Percentiles rank a stretch among this genome's conserved stretches.
These are phyloP conservation scores for Raffaelea deltoideospora DNA, from an alignment of 2,329 filamentous ascomycete genomes.

Conservation along the genomic window DNA sequence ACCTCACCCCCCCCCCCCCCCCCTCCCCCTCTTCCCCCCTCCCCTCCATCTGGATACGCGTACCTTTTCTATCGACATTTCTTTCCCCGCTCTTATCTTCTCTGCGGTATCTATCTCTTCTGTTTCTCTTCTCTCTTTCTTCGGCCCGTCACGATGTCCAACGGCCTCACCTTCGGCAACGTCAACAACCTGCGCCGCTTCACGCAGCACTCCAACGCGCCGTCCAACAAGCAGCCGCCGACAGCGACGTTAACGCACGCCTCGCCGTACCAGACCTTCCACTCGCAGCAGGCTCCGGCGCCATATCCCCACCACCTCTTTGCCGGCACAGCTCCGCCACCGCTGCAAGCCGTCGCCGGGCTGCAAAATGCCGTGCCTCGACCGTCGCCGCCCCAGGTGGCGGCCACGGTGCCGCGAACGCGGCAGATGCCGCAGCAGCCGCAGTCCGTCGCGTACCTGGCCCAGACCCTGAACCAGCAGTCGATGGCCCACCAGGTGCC, in stretches of 20 bases:
- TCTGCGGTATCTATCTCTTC: not conserved
- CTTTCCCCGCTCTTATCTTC: not conserved
- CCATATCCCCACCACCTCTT: slow-evolving; percentile 39
- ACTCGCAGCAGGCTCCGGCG: slow-evolving; percentile 28
- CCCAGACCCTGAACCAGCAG: slow-evolving; percentile 20
- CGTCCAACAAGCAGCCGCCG: slow-evolving; percentile 33
- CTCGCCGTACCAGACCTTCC: slow-evolving; percentile 34
- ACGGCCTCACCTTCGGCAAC: slow-evolving; percentile 35
- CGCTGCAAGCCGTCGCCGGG: slow-evolving; percentile 30
- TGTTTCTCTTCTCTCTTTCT: not conserved
- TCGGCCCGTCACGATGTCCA: slow-evolving; percentile 18
- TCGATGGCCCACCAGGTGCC: slow-evolving; percentile 15
- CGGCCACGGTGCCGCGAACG: slow-evolving; percentile 29
- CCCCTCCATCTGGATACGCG: not conserved
- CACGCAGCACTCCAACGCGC: slow-evolving; percentile 19
- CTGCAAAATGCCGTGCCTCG: slow-evolving; percentile 27
- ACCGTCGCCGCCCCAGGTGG: slow-evolving; percentile 29
- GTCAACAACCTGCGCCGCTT: slow-evolving; percentile 32
- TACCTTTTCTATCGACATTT: too few relatives aligned
- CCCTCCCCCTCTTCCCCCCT: not conserved
- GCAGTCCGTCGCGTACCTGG: slow-evolving; percentile 17
- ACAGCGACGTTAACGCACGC: slow-evolving; percentile 37
- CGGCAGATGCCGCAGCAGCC: slow-evolving; percentile 30
- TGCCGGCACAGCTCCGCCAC: slow-evolving; percentile 28
- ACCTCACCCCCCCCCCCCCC: not conserved